These are phyloP conservation scores for Phoma sp. DNA, from an alignment of 2,329 filamentous ascomycete genomes.

Conservation along the genomic window DNA sequence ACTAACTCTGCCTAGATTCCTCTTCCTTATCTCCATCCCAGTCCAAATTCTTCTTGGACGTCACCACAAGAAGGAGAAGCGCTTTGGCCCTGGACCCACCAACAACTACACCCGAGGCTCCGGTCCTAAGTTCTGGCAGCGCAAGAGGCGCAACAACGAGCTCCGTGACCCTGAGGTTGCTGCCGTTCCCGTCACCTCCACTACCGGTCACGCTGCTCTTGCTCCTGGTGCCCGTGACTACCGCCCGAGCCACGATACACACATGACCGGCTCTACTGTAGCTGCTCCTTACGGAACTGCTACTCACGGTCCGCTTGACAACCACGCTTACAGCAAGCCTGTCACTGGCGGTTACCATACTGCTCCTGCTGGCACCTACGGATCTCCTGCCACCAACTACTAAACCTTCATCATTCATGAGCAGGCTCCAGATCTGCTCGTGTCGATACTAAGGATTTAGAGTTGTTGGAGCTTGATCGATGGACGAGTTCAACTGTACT, in stretches of 20 bases:
- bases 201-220: constrained; percentile 26
- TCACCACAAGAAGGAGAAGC: constrained; percentile 76
- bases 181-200: constrained; percentile 13
- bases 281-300: constrained; percentile 37
- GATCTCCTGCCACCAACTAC: constrained; percentile 38
- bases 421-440: background rate
- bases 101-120: constrained; percentile 73
- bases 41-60: constrained; percentile 72
- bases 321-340: constrained; percentile 44
- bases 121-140: constrained; percentile 56
- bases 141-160: constrained; percentile 47
- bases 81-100: constrained; percentile 68
- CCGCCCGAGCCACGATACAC: constrained; percentile 56
- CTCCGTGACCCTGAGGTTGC: constrained; percentile 52
- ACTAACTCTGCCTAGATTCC: constrained; percentile 58
- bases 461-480: constrained; percentile 1
- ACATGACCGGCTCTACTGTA: constrained; percentile 59
- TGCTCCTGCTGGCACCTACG: constrained; percentile 51
- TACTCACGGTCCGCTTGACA: constrained; percentile 9
- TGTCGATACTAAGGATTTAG: background rate
- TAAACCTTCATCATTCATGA: constrained; percentile 7
- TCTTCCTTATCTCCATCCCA: constrained; percentile 76
- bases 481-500: constrained; percentile 3
- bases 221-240: constrained; percentile 41
- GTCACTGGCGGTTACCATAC: constrained; percentile 55